phyloP scores from a whole-genome alignment of 2,329 filamentous ascomycete genomes.

The Diaporthe sp. region DNA sequence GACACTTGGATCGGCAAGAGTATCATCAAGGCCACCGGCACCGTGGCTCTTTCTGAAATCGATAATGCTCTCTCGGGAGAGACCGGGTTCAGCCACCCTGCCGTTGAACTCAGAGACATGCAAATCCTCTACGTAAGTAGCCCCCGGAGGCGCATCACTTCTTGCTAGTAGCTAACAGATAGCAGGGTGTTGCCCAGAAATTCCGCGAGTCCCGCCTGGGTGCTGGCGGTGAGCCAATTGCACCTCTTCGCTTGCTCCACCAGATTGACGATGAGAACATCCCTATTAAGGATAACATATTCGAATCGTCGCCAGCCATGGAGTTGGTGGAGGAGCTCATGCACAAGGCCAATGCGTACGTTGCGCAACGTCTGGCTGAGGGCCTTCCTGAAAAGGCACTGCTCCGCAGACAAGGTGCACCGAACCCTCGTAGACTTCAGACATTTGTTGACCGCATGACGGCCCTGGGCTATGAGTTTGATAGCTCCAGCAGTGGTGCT shows the following conservation, averaged over 20 bases:
- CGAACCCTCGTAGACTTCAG: constrained; percentile 87
- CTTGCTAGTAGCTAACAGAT: constrained; percentile 37
- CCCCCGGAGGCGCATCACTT: neutral
- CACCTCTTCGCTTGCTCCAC: constrained; percentile 88
- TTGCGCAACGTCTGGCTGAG: constrained; percentile 84
- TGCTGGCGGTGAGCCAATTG: constrained; percentile 81
- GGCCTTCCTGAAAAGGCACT: constrained; percentile 92
- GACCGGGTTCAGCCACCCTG: constrained; percentile 70
- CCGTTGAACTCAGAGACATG: constrained; percentile 79
- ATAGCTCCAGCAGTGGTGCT: constrained; percentile 87
- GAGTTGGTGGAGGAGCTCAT: constrained; percentile 96
- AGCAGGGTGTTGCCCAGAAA: constrained; percentile 81
- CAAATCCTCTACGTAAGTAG: constrained; percentile 78
- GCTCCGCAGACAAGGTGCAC: constrained; percentile 85
- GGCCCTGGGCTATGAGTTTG: constrained; percentile 88
- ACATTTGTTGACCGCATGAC: constrained; percentile 95
- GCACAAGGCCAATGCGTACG: constrained; percentile 90
- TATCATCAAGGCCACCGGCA: constrained; percentile 91
- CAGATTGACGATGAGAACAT: constrained; percentile 98
- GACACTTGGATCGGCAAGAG: constrained; percentile 95
- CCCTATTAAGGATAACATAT: constrained; percentile 95
- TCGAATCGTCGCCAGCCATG: constrained; percentile 87
- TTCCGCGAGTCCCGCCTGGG: constrained; percentile 90
- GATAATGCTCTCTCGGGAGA: constrained; percentile 80
- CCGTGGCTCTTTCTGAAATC: constrained; percentile 85